These are phyloP conservation scores for Ophiosphaerella herpotricha DNA, from an alignment of 2,329 filamentous ascomycete genomes.

Conservation along the genomic window DNA sequence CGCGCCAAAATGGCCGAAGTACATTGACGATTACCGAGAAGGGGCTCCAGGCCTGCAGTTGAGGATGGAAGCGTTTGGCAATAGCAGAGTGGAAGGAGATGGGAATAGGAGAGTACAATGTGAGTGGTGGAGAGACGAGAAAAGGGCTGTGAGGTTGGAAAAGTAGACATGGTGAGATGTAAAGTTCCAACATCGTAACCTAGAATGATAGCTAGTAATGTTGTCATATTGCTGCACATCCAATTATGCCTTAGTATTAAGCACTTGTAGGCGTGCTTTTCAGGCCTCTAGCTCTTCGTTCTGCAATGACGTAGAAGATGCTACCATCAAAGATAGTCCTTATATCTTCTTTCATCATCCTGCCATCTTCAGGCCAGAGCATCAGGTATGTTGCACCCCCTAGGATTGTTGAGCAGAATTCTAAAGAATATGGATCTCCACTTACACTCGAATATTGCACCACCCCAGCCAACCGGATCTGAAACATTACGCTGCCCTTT, in stretches of 20 bases:
- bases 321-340: conserved; percentile 59
- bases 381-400: conserved; percentile 58
- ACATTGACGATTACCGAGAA: conserved; percentile 23
- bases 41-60: conserved; percentile 23
- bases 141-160: conserved; percentile 23
- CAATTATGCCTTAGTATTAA: no score
- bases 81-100: conserved; percentile 32
- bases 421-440: background rate
- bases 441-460: conserved; percentile 50
- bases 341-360: conserved; percentile 62
- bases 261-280: conserved; percentile 1
- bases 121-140: conserved; percentile 35
- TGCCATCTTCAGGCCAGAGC: conserved; percentile 60
- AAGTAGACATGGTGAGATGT: conserved; percentile 13
- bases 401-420: conserved; percentile 13
- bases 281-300: conserved; percentile 30
- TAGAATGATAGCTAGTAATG: no score
- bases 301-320: conserved; percentile 50
- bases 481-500: conserved; percentile 48
- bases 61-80: conserved; percentile 29
- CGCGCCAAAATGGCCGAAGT: conserved; percentile 47
- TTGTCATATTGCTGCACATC: no score
- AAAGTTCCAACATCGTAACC: no score
- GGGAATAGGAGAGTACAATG: conserved; percentile 28
- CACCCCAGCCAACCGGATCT: conserved; percentile 54